A percentile compares a stretch with the other conserved stretches of the same genome.
Conservation (phyloP, 352 stramenopile species). For the Saprolegnia parasitica region DNA sequence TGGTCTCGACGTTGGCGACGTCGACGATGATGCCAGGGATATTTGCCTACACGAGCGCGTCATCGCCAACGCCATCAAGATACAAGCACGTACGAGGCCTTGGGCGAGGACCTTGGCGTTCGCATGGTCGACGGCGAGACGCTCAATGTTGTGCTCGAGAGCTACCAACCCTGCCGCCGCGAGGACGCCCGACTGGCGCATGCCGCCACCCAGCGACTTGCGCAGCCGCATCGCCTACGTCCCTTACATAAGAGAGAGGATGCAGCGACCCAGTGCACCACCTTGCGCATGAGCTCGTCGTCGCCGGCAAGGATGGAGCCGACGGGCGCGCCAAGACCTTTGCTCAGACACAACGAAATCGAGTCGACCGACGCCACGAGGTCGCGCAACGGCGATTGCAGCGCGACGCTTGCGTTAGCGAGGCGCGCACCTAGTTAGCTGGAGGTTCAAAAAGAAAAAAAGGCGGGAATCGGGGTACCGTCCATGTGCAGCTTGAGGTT, state of each 20-base stretch:
- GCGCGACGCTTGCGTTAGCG: conserved; percentile 91
- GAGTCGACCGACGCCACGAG: conserved; percentile 85
- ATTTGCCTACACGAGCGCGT: conserved; percentile 30
- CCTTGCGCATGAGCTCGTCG: conserved; percentile 74
- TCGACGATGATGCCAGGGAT: conserved; percentile 69
- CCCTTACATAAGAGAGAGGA: neutral
- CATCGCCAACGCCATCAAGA: neutral
- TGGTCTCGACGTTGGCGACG: conserved; percentile 69
- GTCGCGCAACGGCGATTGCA: conserved; percentile 55
- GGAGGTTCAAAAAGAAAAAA: neutral
- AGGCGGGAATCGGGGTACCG: conserved; percentile 34
- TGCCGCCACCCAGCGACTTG: conserved; percentile 96
- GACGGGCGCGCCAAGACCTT: conserved; percentile 92
- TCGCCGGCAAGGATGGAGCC: conserved; percentile 92
- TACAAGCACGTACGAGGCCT: conserved; percentile 39
- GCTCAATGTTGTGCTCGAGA: conserved; percentile 83
- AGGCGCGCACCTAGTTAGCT: conserved; percentile 69
- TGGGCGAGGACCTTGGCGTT: conserved; percentile 68
- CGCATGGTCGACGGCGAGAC: conserved; percentile 74
- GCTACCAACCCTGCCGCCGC: conserved; percentile 90
- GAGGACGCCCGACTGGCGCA: conserved; percentile 94
- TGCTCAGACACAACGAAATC: conserved; percentile 94
- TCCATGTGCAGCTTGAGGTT: conserved; percentile 93
- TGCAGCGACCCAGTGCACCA: conserved; percentile 4
- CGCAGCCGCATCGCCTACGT: conserved; percentile 80